phyloP scores from a whole-genome alignment of 148 eudicot genomes.

The Nepenthes gracilis region DNA sequence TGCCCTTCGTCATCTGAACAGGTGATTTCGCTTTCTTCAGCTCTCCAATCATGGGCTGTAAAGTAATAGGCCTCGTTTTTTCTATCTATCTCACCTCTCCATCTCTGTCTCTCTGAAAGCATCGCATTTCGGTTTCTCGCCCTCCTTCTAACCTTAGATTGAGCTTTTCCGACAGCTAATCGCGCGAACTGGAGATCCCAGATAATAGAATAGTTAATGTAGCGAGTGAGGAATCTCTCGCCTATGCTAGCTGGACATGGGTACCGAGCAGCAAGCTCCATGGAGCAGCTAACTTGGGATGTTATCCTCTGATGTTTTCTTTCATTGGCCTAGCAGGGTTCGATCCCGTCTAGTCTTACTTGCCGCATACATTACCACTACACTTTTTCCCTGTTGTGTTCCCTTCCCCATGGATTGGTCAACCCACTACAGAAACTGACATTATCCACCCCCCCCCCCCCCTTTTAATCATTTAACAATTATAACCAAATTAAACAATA shows the following conservation, averaged over 20 bases:
- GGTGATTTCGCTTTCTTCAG: slow-evolving; percentile 14
- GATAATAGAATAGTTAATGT: slow-evolving; percentile 7
- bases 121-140: slow-evolving; percentile 8
- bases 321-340: no score
- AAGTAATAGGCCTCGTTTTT: background rate
- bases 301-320: no score
- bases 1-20: slow-evolving; percentile 11
- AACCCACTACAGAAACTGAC: no score
- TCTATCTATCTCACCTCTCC: background rate
- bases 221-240: slow-evolving; percentile 11
- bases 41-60: background rate
- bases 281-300: background rate
- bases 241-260: slow-evolving; percentile 8
- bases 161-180: background rate
- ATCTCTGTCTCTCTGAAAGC: background rate
- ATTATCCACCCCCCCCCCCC: no score
- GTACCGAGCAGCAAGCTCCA: slow-evolving; percentile 18
- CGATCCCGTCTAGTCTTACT: no score
- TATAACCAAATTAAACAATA: no score
- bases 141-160: slow-evolving; percentile 9
- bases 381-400: no score
- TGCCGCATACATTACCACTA: no score
- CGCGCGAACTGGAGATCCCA: background rate
- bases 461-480: no score
- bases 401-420: no score